Conservation (phyloP, 805 yeast species). For the Hanseniaspora valbyensis region DNA sequence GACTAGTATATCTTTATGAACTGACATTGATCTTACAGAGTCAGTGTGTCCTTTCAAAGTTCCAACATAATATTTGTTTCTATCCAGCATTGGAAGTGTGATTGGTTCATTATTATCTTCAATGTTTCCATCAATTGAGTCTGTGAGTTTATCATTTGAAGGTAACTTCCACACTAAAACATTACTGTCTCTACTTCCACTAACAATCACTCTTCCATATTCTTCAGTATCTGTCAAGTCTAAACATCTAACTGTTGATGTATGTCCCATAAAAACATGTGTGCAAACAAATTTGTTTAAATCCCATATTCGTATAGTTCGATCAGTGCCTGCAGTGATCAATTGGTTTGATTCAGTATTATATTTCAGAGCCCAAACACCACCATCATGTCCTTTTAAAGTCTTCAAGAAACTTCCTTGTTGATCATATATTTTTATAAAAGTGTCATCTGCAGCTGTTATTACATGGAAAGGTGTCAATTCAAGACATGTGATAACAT, state of each 20-base stretch:
- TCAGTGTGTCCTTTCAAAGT: constrained; percentile 66
- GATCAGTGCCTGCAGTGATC: constrained; percentile 89
- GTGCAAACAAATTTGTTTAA: constrained; percentile 75
- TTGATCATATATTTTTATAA: constrained; percentile 65
- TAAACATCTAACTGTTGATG: constrained; percentile 84
- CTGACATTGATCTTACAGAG: constrained; percentile 78
- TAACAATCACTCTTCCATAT: constrained; percentile 54
- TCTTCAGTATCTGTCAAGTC: constrained; percentile 65
- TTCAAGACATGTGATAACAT: constrained; percentile 90
- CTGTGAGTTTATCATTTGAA: constrained; percentile 24
- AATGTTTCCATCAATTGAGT: constrained; percentile 9
- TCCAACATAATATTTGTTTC: constrained; percentile 54
- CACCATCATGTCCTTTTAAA: constrained; percentile 86
- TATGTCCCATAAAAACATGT: constrained; percentile 82
- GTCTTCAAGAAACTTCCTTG: constrained; percentile 55
- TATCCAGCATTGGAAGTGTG: constrained; percentile 28
- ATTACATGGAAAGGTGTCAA: constrained; percentile 83
- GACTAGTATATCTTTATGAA: constrained; percentile 69
- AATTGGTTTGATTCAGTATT: constrained; percentile 54
- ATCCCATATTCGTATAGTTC: constrained; percentile 91
- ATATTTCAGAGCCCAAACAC: constrained; percentile 96
- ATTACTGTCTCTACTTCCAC: constrained; percentile 81
- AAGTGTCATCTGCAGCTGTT: constrained; percentile 83
- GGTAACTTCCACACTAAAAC: constrained; percentile 80
- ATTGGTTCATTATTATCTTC: constrained; percentile 27